phyloP scores from a whole-genome alignment of 2,329 filamentous ascomycete species.

The Ilyonectria robusta region DNA sequence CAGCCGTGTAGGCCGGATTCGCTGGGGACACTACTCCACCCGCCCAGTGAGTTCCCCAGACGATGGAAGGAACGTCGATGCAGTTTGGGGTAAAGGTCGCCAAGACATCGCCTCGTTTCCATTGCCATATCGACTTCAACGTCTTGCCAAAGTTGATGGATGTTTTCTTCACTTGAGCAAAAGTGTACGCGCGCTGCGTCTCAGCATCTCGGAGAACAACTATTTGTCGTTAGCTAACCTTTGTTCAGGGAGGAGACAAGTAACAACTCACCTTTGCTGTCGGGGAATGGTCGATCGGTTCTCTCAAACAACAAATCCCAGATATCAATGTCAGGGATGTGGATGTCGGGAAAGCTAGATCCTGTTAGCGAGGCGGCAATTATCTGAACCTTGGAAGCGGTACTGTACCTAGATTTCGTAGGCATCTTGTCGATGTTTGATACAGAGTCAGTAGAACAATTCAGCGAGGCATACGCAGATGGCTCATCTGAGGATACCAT shows the following conservation, averaged over 20 bases:
- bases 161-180: neutral
- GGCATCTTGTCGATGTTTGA: neutral
- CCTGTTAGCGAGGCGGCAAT: neutral
- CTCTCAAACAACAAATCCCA: neutral
- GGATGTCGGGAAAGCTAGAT: neutral
- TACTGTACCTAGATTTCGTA: neutral
- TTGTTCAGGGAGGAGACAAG: neutral
- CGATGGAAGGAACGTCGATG: neutral
- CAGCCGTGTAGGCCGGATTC: neutral
- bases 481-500: neutral
- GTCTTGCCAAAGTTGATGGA: neutral
- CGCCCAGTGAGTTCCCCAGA: neutral
- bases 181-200: neutral
- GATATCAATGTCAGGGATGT: neutral
- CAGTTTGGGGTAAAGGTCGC: neutral
- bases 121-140: neutral
- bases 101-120: neutral
- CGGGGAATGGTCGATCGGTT: neutral
- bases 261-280: neutral
- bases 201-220: neutral
- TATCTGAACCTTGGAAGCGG: fast-evolving
- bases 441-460: neutral
- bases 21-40: neutral
- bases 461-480: neutral
- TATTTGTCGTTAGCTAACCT: neutral